Percentiles rank a stretch among this genome's conserved stretches.
phyloP scores from a whole-genome alignment of 2,329 filamentous ascomycete species.

The Huntiella bhutanensis region DNA sequence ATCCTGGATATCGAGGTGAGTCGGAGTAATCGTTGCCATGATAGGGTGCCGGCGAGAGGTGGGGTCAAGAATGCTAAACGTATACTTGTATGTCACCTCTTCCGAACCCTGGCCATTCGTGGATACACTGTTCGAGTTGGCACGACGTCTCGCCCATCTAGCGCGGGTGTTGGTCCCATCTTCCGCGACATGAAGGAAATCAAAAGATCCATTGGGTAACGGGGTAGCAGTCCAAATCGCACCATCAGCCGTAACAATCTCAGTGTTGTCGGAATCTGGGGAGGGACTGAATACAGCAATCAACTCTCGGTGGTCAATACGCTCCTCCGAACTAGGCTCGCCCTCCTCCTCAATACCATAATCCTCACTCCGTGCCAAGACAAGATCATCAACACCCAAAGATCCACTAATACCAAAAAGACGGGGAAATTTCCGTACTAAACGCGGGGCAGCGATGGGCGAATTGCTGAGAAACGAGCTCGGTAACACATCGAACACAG shows the following conservation, averaged over 20 bases:
- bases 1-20: slow-evolving; percentile 49
- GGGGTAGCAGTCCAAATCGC: slow-evolving; percentile 36
- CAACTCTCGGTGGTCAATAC: slow-evolving; percentile 28
- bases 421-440: slow-evolving; percentile 42
- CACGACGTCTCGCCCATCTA: slow-evolving; percentile 7
- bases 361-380: slow-evolving; percentile 52
- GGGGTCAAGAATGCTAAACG: slow-evolving; percentile 58
- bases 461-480: slow-evolving; percentile 38
- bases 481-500: slow-evolving; percentile 56
- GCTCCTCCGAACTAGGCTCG: slow-evolving; percentile 26
- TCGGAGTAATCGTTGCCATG: slow-evolving; percentile 46
- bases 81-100: slow-evolving; percentile 33
- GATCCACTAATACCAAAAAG: slow-evolving; percentile 44
- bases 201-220: slow-evolving; percentile 38
- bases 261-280: slow-evolving; percentile 30
- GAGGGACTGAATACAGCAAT: slow-evolving; percentile 49
- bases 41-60: slow-evolving; percentile 53
- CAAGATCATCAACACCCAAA: slow-evolving; percentile 48
- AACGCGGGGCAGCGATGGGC: slow-evolving; percentile 34
- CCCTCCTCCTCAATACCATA: slow-evolving; percentile 35
- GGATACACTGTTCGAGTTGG: slow-evolving; percentile 14
- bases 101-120: slow-evolving; percentile 15
- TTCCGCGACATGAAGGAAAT: slow-evolving; percentile 34
- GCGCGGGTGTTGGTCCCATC: slow-evolving; percentile 6
- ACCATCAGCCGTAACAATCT: slow-evolving; percentile 49